Evolutionary conservation across 1,284 basidiomycete genomes (phyloP).

Genomic region (Sporisorium graminicola): DNA sequence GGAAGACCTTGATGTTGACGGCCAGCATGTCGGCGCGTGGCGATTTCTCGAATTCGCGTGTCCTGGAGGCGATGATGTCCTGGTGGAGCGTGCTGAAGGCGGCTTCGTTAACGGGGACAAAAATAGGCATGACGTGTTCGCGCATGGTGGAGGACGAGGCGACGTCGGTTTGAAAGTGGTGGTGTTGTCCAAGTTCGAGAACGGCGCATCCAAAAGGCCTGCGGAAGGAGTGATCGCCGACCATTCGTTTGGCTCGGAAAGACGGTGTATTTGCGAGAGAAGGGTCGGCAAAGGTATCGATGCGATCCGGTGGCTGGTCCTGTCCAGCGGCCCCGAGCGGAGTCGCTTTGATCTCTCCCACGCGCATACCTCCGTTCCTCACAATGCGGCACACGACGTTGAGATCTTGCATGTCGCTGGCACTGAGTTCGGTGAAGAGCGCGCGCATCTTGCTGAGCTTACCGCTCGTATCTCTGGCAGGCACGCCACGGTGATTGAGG

Average conservation of each 20-base stretch:
- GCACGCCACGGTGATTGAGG: constrained; percentile 89
- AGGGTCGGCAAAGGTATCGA: constrained; percentile 34
- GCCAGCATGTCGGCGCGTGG: constrained; percentile 86
- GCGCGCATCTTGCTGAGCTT: constrained; percentile 53
- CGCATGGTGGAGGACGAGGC: constrained; percentile 60
- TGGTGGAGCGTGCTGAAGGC: constrained; percentile 93
- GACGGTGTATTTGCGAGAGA: constrained; percentile 46
- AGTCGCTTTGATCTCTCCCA: constrained; percentile 72
- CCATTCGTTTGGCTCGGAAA: constrained; percentile 53
- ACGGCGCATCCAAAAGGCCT: constrained; percentile 95
- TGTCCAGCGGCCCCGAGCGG: constrained; percentile 41
- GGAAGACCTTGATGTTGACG: constrained; percentile 89
- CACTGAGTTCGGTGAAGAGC: constrained; percentile 88
- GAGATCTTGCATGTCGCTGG: constrained; percentile 79
- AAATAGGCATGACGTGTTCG: constrained; percentile 91
- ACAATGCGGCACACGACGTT: constrained; percentile 80
- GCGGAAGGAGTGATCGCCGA: constrained; percentile 73
- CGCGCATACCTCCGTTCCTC: constrained; percentile 86
- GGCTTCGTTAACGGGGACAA: constrained; percentile 82
- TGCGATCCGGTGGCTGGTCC: constrained; percentile 31
- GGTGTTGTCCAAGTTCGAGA: constrained; percentile 80
- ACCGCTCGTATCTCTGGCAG: constrained; percentile 76
- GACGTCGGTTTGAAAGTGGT: constrained; percentile 75
- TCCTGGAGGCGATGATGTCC: constrained; percentile 86
- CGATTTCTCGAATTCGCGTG: constrained; percentile 86